These are phyloP conservation scores for Claviceps digitariae DNA, from an alignment of 2,329 filamentous ascomycete genomes.

Conservation along the genomic window DNA sequence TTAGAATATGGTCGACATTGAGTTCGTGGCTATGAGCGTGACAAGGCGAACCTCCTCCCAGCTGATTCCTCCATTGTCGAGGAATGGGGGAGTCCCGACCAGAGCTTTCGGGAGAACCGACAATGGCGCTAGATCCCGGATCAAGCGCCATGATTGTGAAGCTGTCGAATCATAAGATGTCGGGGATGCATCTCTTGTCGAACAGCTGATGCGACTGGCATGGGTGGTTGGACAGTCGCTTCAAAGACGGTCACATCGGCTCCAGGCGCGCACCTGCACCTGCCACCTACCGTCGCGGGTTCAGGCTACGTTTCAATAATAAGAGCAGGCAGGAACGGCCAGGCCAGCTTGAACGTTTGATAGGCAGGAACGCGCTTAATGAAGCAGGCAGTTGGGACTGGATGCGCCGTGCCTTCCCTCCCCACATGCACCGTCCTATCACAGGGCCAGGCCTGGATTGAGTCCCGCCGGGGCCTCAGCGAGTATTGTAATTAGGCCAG, in stretches of 20 bases:
- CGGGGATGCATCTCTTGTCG: slow-evolving; percentile 2
- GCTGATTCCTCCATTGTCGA: slow-evolving; percentile 64
- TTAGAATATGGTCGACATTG: not conserved
- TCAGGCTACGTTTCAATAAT: slow-evolving; percentile 10
- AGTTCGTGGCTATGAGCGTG: slow-evolving; percentile 4
- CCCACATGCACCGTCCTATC: not conserved
- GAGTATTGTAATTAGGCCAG: no score
- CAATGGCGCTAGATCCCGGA: slow-evolving; percentile 39
- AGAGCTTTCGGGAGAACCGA: slow-evolving; percentile 68
- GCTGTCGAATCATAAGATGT: slow-evolving; percentile 9
- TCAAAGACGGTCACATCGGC: not conserved
- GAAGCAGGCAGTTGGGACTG: no score
- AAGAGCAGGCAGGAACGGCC: no score
- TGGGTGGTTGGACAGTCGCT: not conserved
- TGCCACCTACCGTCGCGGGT: not conserved
- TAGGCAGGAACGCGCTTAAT: no score
- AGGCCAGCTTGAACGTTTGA: no score
- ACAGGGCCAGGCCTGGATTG: no score
- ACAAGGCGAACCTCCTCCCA: slow-evolving; percentile 54
- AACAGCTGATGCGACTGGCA: slow-evolving; percentile 2
- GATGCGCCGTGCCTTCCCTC: no score
- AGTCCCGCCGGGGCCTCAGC: no score
- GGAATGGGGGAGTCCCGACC: slow-evolving; percentile 64
- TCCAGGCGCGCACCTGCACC: not conserved
- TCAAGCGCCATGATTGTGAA: slow-evolving; percentile 48